Base-by-base conservation (phyloP, 192 early-diverging fungal species). In the Podila horticola region DNA sequence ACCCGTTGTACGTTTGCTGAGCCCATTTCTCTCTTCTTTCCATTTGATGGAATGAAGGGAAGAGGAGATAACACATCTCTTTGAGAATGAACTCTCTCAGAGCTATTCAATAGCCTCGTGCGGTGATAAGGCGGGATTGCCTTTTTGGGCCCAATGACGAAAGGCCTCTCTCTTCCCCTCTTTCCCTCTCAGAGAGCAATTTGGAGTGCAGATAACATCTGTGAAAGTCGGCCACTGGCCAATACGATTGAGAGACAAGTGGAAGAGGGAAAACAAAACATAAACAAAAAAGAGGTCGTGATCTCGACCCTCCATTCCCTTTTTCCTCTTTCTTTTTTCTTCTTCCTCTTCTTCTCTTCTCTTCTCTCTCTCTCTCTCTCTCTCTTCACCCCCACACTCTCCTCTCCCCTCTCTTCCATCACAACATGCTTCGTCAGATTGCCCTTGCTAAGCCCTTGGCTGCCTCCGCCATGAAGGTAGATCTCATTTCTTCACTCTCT, bases 401-500 rank as follows among this genome's bases (percentile, higher is more conserved):
- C 31, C 64, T 19, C 66, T 31, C 58, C 26, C 58, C 26, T 5
- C 19, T 38, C n/a, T 10, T n/a, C 66, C 49, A 67, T 67, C 66
- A 67, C 66, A 34, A 62, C 68, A 79, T 79, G 75, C 71, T 79
- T 64, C 75, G 75, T 60, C 67, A 69, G 26, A 57, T 79, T 50
- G 45, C 65, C 64, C 75, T 79, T 41, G 71, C 75, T 36, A 79
- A 79, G 70, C 70, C 75, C 38, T 70, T 79, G 65, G 66, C 70
- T 63, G 70, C 70, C 50, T 67, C 75, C 66, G 64, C 71, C 66
- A 57, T 48, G 64, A 71, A 79, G 75, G 75, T 79, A 79, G 11
- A 31, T 17, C 51, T 41, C 36, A 24, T 5, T n/a, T 61, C 29
- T 48, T 59, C 57, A 22, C 50, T 28, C 38, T 41, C 29, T 49